Conservation (phyloP, 768 basidiomycete genomes). For the Mycena latifolia region DNA sequence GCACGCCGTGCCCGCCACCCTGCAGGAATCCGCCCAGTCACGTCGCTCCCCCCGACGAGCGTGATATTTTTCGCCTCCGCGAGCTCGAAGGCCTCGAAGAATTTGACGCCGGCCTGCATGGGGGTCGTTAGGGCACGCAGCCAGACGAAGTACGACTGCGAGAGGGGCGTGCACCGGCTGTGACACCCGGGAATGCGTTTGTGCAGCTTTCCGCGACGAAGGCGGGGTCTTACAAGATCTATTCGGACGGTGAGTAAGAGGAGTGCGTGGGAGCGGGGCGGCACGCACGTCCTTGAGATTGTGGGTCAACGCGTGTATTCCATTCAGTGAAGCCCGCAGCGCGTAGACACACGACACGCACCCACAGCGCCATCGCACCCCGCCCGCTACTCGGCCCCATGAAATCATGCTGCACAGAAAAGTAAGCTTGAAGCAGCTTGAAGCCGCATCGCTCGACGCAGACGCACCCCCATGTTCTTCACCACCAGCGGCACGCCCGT, state of each 20-base stretch:
- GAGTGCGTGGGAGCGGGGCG: neutral
- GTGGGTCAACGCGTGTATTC: conserved; percentile 45
- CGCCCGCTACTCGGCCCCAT: conserved; percentile 61
- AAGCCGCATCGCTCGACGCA: too few relatives aligned
- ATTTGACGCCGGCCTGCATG: conserved; percentile 59
- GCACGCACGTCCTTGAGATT: conserved; percentile 52
- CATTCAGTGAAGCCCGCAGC: too few relatives aligned
- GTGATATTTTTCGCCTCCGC: conserved; percentile 59
- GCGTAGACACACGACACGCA: conserved; percentile 37
- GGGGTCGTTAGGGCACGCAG: neutral
- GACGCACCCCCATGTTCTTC: conserved; percentile 64
- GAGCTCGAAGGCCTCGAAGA: conserved; percentile 57
- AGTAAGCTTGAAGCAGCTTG: neutral
- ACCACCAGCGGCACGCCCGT: conserved; percentile 57
- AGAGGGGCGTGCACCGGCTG: conserved; percentile 52
- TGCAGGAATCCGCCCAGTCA: conserved; percentile 49
- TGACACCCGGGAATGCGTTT: conserved; percentile 46
- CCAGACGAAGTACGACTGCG: neutral
- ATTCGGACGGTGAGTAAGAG: neutral
- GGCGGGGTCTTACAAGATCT: conserved; percentile 50
- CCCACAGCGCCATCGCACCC: conserved; percentile 59
- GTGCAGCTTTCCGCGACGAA: conserved; percentile 54
- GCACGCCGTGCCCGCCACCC: conserved; percentile 59
- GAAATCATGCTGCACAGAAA: conserved; percentile 59
- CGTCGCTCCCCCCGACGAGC: conserved; percentile 58